Evolutionary conservation across 176 grass and related monocot species (phyloP), one percentile per base, ranked within the genome.

Genomic region (Puccinellia tenuiflora): DNA sequence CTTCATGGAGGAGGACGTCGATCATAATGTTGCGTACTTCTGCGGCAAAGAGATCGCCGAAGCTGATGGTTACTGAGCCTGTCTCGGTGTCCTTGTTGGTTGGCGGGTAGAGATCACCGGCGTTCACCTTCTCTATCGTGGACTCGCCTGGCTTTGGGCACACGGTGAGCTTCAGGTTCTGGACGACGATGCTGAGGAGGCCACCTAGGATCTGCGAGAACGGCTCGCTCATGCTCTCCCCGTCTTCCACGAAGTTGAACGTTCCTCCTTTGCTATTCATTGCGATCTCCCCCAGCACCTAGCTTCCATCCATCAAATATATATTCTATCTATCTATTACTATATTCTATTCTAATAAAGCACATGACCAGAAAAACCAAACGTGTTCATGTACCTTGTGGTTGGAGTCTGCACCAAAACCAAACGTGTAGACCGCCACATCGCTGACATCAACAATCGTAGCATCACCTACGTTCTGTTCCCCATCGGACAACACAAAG

Each of bases 371-470:
- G 17, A 20, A 20, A 18, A 51, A 51, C 17, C 5, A 52, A 38
- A 38, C 50, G 7, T 53, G 50, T 21, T 5, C 52, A 59, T 57
- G 24, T 59, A 60, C 56, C 56, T 60, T 26, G 38, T 13, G 68
- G 22, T 70, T 11, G 68, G 3, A 25, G 38, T 37, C 35, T 1
- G 25, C 72, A 33, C 88, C 83, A 24, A 90, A 90, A 28, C 83
- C 88, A 40, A 90, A 90, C n/a, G 88, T 90, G 62, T 90, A 83
- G 6, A 90, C 83, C 0, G 88, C 59, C 77, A 80, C 66, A 8
- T 71, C 7, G 25, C 80, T 20, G 47, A 81, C 6, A 5, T 12
- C 6, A 34, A 85, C 81, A 1, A 3, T 2, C 1, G 21, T 21
- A 17, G 82, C 87, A 1, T 74, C 2, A 0, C 47, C 79, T 5